These are phyloP conservation scores for Botrytis deweyae DNA, from an alignment of 2,329 filamentous ascomycete species.

Conservation along the genomic window DNA sequence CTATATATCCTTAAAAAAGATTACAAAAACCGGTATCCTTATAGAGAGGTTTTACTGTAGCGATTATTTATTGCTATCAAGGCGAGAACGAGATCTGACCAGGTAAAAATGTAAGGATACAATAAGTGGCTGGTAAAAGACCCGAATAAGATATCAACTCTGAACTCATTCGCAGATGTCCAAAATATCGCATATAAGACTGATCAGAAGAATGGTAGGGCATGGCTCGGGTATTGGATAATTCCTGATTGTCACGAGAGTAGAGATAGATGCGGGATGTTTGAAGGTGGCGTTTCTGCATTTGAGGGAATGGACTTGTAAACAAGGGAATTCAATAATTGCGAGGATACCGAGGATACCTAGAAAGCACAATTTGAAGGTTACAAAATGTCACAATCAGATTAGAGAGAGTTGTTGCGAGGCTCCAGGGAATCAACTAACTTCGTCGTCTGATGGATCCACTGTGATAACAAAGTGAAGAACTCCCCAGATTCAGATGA, in stretches of 20 bases:
- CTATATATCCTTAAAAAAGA: too few species aligned
- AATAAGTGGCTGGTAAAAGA: slow-evolving; percentile 15
- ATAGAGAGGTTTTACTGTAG: too few species aligned
- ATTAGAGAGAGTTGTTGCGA: not conserved
- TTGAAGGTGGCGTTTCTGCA: not conserved
- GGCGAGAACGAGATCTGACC: not conserved
- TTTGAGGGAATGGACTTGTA: not conserved
- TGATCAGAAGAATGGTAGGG: not conserved
- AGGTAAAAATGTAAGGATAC: slow-evolving; percentile 1
- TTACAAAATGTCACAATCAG: too few species aligned
- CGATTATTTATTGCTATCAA: not conserved
- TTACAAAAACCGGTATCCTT: too few species aligned
- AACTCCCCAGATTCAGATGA: not conserved
- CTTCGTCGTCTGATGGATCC: not conserved
- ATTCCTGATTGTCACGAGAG: not conserved
- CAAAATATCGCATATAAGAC: not conserved
- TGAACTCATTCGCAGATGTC: not conserved
- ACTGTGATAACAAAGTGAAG: not conserved
- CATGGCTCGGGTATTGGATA: not conserved
- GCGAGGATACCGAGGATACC: too few species aligned
- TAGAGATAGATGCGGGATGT: not conserved
- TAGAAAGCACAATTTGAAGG: not conserved
- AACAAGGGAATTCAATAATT: slow-evolving; percentile 6
- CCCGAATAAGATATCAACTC: not conserved
- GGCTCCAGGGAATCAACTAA: not conserved